Evolutionary conservation across 805 yeast genomes (phyloP).

Genomic region (Ogataea trehalophila): DNA sequence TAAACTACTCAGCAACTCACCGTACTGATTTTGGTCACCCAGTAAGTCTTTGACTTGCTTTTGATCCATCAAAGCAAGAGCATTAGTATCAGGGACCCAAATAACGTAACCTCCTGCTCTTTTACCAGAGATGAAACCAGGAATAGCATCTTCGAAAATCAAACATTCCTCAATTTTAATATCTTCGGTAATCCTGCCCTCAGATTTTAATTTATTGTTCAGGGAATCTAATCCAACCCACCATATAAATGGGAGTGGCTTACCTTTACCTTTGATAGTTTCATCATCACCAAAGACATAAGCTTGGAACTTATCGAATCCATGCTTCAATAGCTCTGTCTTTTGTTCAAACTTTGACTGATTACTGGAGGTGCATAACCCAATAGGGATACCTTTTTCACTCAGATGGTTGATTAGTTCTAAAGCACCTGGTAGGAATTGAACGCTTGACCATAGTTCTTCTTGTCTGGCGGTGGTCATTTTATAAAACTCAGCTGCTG

Average conservation of each 20-base stretch:
- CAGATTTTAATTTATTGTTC: constrained; percentile 45
- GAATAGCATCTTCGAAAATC: constrained; percentile 92
- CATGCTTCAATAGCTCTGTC: constrained; percentile 57
- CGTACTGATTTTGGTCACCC: constrained; percentile 39
- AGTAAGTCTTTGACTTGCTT: constrained; percentile 41
- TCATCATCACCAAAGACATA: constrained; percentile 87
- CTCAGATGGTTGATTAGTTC: constrained; percentile 57
- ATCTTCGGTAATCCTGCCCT: constrained; percentile 31
- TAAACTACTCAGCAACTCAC: constrained; percentile 51
- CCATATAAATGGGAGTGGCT: constrained; percentile 95
- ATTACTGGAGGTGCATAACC: constrained; percentile 85
- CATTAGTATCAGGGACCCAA: constrained; percentile 90
- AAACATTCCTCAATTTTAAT: constrained; percentile 75
- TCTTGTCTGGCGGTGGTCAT: constrained; percentile 50
- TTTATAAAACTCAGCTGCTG: constrained; percentile 59
- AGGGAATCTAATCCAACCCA: constrained; percentile 67
- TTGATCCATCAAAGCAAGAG: constrained; percentile 48
- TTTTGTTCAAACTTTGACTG: constrained; percentile 58
- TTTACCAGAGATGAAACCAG: constrained; percentile 83
- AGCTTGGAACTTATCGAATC: constrained; percentile 56
- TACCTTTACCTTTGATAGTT: constrained; percentile 80
- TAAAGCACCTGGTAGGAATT: constrained; percentile 80
- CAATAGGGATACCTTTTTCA: constrained; percentile 62
- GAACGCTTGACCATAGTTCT: constrained; percentile 55
- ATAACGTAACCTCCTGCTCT: constrained; percentile 82